Evolutionary conservation across 441 rosid species (phyloP).

Genomic region (Populus tomentosa): DNA sequence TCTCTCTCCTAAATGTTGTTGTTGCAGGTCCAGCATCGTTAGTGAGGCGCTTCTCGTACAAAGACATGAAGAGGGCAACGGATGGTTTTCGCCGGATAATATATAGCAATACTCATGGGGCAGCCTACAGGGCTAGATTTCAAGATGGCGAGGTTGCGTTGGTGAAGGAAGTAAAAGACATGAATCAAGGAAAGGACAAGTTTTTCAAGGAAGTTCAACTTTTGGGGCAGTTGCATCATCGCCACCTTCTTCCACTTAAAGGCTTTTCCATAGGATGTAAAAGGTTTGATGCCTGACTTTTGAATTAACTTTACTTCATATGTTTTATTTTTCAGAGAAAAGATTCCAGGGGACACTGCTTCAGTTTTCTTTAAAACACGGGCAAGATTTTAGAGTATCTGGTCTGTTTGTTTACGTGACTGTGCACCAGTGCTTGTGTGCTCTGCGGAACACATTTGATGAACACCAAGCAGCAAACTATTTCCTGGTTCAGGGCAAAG

Average conservation of each 20-base stretch:
- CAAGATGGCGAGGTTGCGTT: slow-evolving; percentile 54
- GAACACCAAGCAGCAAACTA: no score
- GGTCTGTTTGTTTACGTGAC: not conserved
- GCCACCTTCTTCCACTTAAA: slow-evolving; percentile 75
- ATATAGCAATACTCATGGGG: slow-evolving; percentile 50
- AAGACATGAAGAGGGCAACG: slow-evolving; percentile 69
- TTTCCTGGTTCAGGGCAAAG: not conserved
- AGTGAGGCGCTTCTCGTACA: slow-evolving; percentile 51
- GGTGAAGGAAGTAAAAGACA: slow-evolving; percentile 60
- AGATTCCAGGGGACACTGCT: not conserved
- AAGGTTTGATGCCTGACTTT: slow-evolving; percentile 36
- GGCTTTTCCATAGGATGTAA: slow-evolving; percentile 71
- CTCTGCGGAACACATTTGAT: no score
- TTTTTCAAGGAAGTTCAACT: slow-evolving; percentile 70
- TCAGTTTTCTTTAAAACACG: not conserved
- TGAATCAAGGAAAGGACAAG: slow-evolving; percentile 41
- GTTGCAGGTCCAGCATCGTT: slow-evolving; percentile 48
- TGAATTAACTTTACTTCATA: not conserved
- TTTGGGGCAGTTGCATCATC: slow-evolving; percentile 80
- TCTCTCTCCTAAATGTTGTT: not conserved
- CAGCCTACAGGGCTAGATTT: slow-evolving; percentile 75
- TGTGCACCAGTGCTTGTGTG: not conserved
- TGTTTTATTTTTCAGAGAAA: not conserved
- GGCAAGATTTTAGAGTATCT: no score
- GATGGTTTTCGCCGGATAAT: slow-evolving; percentile 59